Evolutionary conservation across 208 protist species (phyloP).

Genomic region (Porcisia hertigi): DNA sequence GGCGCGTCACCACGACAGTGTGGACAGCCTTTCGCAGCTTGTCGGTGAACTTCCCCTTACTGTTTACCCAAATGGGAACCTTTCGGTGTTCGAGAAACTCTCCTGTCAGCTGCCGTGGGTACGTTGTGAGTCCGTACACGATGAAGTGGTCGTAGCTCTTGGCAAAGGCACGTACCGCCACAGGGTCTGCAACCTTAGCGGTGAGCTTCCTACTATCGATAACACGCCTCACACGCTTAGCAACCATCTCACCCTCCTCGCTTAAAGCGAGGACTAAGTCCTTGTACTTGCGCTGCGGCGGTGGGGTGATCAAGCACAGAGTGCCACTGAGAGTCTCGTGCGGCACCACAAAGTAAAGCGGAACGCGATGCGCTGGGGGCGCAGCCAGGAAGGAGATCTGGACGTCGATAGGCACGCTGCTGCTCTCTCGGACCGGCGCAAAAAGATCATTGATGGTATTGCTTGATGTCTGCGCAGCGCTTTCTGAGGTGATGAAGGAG

Average conservation of each 20-base stretch:
- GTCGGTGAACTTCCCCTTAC: slow-evolving; percentile 47
- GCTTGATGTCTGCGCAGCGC: slow-evolving; percentile 5
- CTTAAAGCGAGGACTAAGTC: slow-evolving; percentile 67
- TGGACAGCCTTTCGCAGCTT: slow-evolving; percentile 45
- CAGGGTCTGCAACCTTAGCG: slow-evolving; percentile 73
- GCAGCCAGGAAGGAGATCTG: slow-evolving; percentile 77
- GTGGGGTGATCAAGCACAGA: slow-evolving; percentile 83
- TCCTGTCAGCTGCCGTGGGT: slow-evolving; percentile 78
- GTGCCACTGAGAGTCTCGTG: slow-evolving; percentile 65
- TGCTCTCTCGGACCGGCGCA: slow-evolving; percentile 33
- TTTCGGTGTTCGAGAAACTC: slow-evolving; percentile 87
- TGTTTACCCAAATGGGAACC: slow-evolving; percentile 76
- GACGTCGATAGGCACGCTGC: slow-evolving; percentile 53
- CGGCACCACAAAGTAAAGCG: slow-evolving; percentile 76
- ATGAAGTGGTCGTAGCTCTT: slow-evolving; percentile 90
- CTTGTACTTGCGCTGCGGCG: slow-evolving; percentile 80
- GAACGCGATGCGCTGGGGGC: slow-evolving; percentile 77
- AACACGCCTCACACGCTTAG: slow-evolving; percentile 79
- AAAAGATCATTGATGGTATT: slow-evolving; percentile 47
- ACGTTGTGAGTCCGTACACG: slow-evolving; percentile 71
- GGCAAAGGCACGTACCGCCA: slow-evolving; percentile 77
- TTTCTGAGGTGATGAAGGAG: slow-evolving; percentile 42
- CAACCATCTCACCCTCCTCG: slow-evolving; percentile 64
- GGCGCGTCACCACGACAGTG: slow-evolving; percentile 78
- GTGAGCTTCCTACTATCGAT: slow-evolving; percentile 84